Percentiles rank a stretch among this genome's conserved stretches.
These are phyloP conservation scores for Shiraia bambusicola DNA, from an alignment of 2,329 filamentous ascomycete species.

Conservation along the genomic window DNA sequence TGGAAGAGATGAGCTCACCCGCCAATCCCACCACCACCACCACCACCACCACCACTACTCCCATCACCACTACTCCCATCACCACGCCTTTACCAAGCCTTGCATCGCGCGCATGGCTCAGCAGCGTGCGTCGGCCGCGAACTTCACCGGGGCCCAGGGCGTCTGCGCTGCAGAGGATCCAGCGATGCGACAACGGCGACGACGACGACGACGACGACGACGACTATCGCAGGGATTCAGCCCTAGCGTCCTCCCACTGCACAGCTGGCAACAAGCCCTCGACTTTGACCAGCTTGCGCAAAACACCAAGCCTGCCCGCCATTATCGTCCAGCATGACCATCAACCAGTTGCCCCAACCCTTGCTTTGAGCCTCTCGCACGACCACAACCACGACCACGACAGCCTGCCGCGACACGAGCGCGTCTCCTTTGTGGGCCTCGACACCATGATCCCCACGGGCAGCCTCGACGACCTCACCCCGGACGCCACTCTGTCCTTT, in stretches of 20 bases:
- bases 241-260: slow-evolving; percentile 41
- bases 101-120: slow-evolving; percentile 41
- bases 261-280: slow-evolving; percentile 35
- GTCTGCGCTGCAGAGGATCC: slow-evolving; percentile 32
- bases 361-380: slow-evolving; percentile 8
- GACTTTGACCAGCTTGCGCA: slow-evolving; percentile 34
- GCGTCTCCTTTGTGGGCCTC: slow-evolving; percentile 50
- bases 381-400: slow-evolving; percentile 12
- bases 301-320: slow-evolving; percentile 47
- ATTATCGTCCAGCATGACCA: slow-evolving; percentile 49
- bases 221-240: slow-evolving; percentile 42
- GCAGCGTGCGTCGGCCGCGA: slow-evolving; percentile 39
- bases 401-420: slow-evolving; percentile 8
- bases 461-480: slow-evolving; percentile 55
- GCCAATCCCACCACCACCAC: slow-evolving; percentile 2
- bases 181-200: slow-evolving; percentile 36
- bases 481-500: slow-evolving; percentile 57
- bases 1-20: slow-evolving; percentile 9
- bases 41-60: slow-evolving; percentile 7
- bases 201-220: slow-evolving; percentile 41
- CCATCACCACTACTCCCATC: slow-evolving; percentile 14
- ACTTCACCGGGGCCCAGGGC: slow-evolving; percentile 41
- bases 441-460: slow-evolving; percentile 58
- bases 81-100: slow-evolving; percentile 19
- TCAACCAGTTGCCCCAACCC: slow-evolving; percentile 6